These are phyloP conservation scores for Tulasnella sp. DNA, from an alignment of 768 basidiomycete genomes.

Conservation along the genomic window DNA sequence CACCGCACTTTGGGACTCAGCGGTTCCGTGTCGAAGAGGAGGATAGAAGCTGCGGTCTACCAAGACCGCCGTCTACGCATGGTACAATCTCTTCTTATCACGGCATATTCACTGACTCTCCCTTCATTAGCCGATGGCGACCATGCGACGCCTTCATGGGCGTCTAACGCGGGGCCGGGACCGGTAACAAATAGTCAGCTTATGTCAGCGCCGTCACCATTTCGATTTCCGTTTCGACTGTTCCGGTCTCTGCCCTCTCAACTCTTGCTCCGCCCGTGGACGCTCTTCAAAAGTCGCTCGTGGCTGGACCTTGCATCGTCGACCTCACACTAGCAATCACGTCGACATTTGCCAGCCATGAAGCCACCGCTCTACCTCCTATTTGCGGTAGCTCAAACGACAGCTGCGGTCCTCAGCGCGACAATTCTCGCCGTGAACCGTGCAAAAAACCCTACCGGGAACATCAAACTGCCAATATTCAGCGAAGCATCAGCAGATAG, in stretches of 20 bases:
- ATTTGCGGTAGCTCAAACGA: not conserved
- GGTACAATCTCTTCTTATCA: not conserved
- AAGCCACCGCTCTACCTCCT: not conserved
- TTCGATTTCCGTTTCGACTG: not conserved
- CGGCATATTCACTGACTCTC: not conserved
- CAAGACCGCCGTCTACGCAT: not conserved
- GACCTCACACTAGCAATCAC: no score
- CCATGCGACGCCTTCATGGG: not conserved
- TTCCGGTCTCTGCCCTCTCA: not conserved
- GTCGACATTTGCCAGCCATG: not conserved
- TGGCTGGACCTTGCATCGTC: not conserved
- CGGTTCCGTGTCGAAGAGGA: no score
- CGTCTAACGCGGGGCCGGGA: not conserved
- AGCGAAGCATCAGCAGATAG: not conserved
- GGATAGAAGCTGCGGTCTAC: no score
- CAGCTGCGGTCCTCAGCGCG: not conserved
- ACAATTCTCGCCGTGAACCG: not conserved
- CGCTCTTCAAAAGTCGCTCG: not conserved
- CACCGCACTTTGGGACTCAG: no score
- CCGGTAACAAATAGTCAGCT: not conserved
- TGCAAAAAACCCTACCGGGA: not conserved
- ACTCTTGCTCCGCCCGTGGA: not conserved
- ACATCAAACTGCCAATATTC: not conserved
- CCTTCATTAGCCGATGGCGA: not conserved
- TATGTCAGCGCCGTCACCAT: not conserved